Evolutionary conservation across 2,329 filamentous ascomycete genomes (phyloP).

Genomic region (Endoconidiophora laricicola): DNA sequence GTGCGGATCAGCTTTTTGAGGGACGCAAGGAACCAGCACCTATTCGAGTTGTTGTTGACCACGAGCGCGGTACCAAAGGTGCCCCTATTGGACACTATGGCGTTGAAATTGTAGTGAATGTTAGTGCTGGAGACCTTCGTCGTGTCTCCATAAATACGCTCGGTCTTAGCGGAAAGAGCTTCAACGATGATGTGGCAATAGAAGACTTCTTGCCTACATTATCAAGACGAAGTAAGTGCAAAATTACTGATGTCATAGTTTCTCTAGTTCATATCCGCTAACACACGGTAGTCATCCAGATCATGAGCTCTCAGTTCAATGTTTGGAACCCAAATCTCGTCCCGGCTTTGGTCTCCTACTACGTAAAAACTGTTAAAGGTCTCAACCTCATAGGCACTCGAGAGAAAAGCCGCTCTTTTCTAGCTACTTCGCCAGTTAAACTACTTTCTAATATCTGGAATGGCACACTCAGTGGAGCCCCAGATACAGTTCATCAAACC

Average conservation of each 20-base stretch:
- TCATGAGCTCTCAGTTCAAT: slow-evolving; percentile 54
- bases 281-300: slow-evolving; percentile 42
- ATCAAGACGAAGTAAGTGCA: slow-evolving; percentile 49
- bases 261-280: background rate
- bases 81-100: slow-evolving; percentile 50
- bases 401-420: slow-evolving; percentile 50
- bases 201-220: slow-evolving; percentile 61
- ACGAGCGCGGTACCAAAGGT: slow-evolving; percentile 47
- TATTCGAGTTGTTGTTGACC: slow-evolving; percentile 58
- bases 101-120: slow-evolving; percentile 53
- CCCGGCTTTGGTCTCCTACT: slow-evolving; percentile 55
- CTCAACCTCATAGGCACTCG: slow-evolving; percentile 46
- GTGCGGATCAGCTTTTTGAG: slow-evolving; percentile 41
- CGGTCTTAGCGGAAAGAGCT: slow-evolving; percentile 54
- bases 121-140: slow-evolving; percentile 34
- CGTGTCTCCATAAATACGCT: slow-evolving; percentile 33
- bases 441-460: slow-evolving; percentile 69
- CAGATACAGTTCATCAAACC: slow-evolving; percentile 18
- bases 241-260: background rate
- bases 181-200: slow-evolving; percentile 54
- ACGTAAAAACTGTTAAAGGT: slow-evolving; percentile 59
- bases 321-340: slow-evolving; percentile 48
- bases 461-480: slow-evolving; percentile 25
- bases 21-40: slow-evolving; percentile 51
- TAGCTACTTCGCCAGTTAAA: slow-evolving; percentile 78